Percentiles rank a stretch among this genome's conserved stretches.
These are phyloP conservation scores for Entomortierella parvispora DNA, from an alignment of 192 early-diverging fungal genomes.

Conservation along the genomic window DNA sequence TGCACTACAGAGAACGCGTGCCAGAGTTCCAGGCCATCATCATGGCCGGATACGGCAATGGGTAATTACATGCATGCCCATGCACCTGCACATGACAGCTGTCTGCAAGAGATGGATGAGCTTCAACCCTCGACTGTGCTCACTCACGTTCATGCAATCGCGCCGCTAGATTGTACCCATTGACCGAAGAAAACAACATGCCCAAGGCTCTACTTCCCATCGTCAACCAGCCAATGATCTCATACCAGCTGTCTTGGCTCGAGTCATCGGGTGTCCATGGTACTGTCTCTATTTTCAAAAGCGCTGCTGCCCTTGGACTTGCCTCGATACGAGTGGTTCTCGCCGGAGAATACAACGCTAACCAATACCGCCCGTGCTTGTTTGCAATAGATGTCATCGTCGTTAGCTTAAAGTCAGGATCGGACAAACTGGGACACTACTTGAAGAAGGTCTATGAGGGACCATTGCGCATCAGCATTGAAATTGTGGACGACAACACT, in stretches of 20 bases:
- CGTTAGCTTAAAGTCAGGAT: conserved; percentile 69
- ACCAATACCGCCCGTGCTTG: too few species aligned
- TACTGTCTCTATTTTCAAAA: neutral
- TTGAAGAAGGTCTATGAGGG: conserved; percentile 73
- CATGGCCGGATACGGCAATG: conserved; percentile 72
- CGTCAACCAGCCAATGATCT: conserved; percentile 95
- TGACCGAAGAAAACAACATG: conserved; percentile 82
- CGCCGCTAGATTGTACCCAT: conserved; percentile 69
- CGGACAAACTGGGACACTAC: conserved; percentile 75
- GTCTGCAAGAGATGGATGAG: too few species aligned
- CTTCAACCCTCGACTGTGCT: too few species aligned
- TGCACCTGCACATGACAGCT: too few species aligned
- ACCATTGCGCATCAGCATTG: conserved; percentile 68
- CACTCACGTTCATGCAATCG: too few species aligned
- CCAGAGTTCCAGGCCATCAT: conserved; percentile 77
- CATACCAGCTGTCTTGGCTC: conserved; percentile 94
- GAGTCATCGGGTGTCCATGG: conserved; percentile 80
- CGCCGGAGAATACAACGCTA: too few species aligned
- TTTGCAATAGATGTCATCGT: conserved; percentile 78
- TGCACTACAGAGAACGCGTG: conserved; percentile 50
- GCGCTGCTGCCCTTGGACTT: too few species aligned
- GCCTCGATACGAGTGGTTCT: too few species aligned
- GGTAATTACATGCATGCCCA: conserved; percentile 57
- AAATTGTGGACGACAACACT: conserved; percentile 69
- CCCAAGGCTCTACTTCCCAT: conserved; percentile 96